phyloP scores from a whole-genome alignment of 1,139 yeast species.

The Sugiyamaella castrensis region DNA sequence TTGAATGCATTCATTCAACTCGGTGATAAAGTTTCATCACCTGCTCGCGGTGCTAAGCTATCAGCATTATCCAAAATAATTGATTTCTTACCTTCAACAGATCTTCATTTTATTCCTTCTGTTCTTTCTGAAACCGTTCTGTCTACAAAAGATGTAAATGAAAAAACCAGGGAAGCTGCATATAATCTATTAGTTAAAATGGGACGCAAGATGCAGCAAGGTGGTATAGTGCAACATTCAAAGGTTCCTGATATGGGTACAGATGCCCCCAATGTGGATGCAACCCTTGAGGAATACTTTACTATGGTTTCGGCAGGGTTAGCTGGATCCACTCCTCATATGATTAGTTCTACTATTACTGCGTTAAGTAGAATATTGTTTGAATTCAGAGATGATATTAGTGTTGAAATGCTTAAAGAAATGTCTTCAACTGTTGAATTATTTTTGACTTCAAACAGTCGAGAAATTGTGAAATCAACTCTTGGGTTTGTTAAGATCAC shows the following conservation, averaged over 20 bases:
- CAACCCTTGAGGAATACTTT: conserved; percentile 75
- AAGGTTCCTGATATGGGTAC: conserved; percentile 67
- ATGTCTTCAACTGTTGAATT: conserved; percentile 85
- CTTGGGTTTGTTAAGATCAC: conserved; percentile 94
- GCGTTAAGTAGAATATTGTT: conserved; percentile 83
- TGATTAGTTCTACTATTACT: conserved; percentile 94
- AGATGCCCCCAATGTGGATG: conserved; percentile 57
- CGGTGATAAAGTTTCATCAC: conserved; percentile 57
- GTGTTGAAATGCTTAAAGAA: conserved; percentile 59
- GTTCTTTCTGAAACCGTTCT: conserved; percentile 83
- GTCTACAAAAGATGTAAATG: conserved; percentile 91
- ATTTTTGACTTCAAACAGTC: conserved; percentile 82
- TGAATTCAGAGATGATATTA: conserved; percentile 71
- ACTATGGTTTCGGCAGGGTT: conserved; percentile 96
- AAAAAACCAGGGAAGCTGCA: conserved; percentile 82
- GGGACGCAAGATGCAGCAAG: conserved; percentile 72
- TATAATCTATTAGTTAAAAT: conserved; percentile 72
- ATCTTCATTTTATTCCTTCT: conserved; percentile 75
- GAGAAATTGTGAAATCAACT: conserved; percentile 92
- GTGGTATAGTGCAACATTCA: conserved; percentile 65
- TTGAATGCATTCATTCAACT: conserved; percentile 58
- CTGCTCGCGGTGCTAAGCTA: conserved; percentile 81
- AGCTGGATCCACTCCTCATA: conserved; percentile 89
- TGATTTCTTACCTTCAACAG: conserved; percentile 56
- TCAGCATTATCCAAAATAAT: conserved; percentile 61